Base-by-base conservation (phyloP, 768 basidiomycete genomes). In the Lactifluus echinatus region DNA sequence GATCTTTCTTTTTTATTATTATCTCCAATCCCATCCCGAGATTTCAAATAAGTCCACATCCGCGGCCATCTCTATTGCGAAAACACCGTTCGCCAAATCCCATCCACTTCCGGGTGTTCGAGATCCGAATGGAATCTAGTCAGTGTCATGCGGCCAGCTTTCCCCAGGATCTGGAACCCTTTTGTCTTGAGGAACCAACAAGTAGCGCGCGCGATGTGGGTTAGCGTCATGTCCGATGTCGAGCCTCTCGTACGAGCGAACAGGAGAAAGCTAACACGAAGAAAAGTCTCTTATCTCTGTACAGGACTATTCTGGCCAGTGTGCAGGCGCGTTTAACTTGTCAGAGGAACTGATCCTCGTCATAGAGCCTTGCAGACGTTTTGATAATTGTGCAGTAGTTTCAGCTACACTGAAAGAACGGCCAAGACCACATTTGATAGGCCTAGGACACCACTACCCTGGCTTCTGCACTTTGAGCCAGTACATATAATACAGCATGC, bases 221-320 rank as follows among this genome's bases (percentile, higher is more conserved):
- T 82, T 2, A 89, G 89, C 47, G 84, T 94, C 34, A 93, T 95
- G 72, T 89, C 93, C 48, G 88, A 83, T 11, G 92, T 85, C 48
- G 94, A 71, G 17, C 88, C 92, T 95, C 96, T 95, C 98, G 72
- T 92, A 96, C 6, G 96, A 99, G 82, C 24, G 98, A 77, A 54
- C 96, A 96, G 39, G 87, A 87, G 75, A 99, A 97, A 7, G 93
- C 94, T 0, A 95, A 94, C 34, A 98, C 95, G 66, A 98, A 99
- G 74, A 89, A 97, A 28, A 96, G 78, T 7, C 95, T n/a, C n/a
- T n/a, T n/a, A n/a, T n/a, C n/a, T n/a, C 95, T 34, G 89, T 94
- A 0, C 89, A 85, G 63, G 85, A 82, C 5, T 79, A 72, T 45
- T 85, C 92, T 33, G 83, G n/a, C n/a, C n/a, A 79, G 3, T 78